These are phyloP conservation scores for Venturiaceae sp. DNA, from an alignment of 2,329 filamentous ascomycete species.

Conservation along the genomic window DNA sequence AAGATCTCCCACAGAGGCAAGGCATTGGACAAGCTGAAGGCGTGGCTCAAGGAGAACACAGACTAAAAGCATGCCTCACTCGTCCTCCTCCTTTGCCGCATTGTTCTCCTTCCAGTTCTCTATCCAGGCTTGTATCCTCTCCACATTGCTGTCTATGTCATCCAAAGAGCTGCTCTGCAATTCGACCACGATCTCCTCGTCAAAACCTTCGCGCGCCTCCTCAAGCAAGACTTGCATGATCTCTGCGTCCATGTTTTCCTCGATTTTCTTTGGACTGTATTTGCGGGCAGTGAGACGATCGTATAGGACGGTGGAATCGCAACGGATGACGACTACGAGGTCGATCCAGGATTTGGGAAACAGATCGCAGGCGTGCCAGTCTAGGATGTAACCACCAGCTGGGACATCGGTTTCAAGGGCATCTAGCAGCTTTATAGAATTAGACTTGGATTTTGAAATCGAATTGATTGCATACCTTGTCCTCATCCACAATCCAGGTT, in stretches of 20 bases:
- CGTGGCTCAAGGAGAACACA: slow-evolving; percentile 55
- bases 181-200: slow-evolving; percentile 80
- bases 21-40: slow-evolving; percentile 77
- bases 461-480: slow-evolving; percentile 53
- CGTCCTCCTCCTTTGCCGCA: slow-evolving; percentile 21
- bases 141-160: slow-evolving; percentile 82
- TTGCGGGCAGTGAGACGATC: slow-evolving; percentile 71
- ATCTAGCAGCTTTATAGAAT: slow-evolving; percentile 59
- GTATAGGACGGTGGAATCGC: slow-evolving; percentile 70
- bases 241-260: slow-evolving; percentile 94
- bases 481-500: slow-evolving; percentile 92
- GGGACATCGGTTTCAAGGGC: slow-evolving; percentile 67
- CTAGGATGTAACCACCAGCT: slow-evolving; percentile 76
- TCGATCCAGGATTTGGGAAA: slow-evolving; percentile 94
- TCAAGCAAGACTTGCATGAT: slow-evolving; percentile 94
- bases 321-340: slow-evolving; percentile 82
- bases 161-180: slow-evolving; percentile 71
- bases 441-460: neutral
- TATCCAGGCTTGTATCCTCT: slow-evolving; percentile 74
- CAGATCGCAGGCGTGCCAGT: slow-evolving; percentile 96
- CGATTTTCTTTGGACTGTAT: slow-evolving; percentile 77
- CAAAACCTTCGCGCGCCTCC: slow-evolving; percentile 81
- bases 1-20: slow-evolving; percentile 82
- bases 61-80: slow-evolving; percentile 7
- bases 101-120: slow-evolving; percentile 70